A percentile compares a stretch with the other conserved stretches of the same genome.
Evolutionary conservation across 805 yeast species (phyloP).

Genomic region (Schwanniomyces yamadae): DNA sequence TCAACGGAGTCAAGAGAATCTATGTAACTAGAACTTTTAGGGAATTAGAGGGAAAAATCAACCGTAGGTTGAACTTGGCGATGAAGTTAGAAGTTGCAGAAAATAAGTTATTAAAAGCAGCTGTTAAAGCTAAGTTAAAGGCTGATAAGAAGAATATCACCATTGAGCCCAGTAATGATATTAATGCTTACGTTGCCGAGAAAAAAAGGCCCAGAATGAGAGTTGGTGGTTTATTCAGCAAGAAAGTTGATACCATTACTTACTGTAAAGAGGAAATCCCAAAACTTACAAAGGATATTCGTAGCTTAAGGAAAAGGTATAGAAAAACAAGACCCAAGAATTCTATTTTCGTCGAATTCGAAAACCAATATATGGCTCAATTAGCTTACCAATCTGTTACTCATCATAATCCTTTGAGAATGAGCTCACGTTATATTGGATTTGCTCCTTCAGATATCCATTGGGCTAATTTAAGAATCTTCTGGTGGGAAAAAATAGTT

Average conservation of each 20-base stretch:
- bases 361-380: slow-evolving; percentile 72
- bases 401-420: slow-evolving; percentile 64
- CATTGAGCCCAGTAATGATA: slow-evolving; percentile 46
- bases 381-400: slow-evolving; percentile 62
- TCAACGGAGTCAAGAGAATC: slow-evolving; percentile 78
- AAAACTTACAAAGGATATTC: slow-evolving; percentile 54
- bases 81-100: slow-evolving; percentile 66
- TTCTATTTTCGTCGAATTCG: slow-evolving; percentile 77
- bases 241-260: slow-evolving; percentile 62
- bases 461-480: slow-evolving; percentile 73
- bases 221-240: slow-evolving; percentile 41
- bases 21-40: slow-evolving; percentile 73
- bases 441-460: slow-evolving; percentile 60
- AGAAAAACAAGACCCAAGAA: slow-evolving; percentile 61
- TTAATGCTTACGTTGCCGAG: slow-evolving; percentile 58
- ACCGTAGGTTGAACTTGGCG: slow-evolving; percentile 60
- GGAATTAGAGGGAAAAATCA: slow-evolving; percentile 54
- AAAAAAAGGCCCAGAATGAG: slow-evolving; percentile 66
- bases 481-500: slow-evolving; percentile 74
- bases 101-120: slow-evolving; percentile 54
- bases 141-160: slow-evolving; percentile 62
- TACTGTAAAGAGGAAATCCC: slow-evolving; percentile 59
- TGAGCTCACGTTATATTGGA: slow-evolving; percentile 62
- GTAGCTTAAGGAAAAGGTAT: slow-evolving; percentile 51
- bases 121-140: slow-evolving; percentile 62